Base-by-base conservation (phyloP, 1,284 basidiomycete species). In the Somion occarium region DNA sequence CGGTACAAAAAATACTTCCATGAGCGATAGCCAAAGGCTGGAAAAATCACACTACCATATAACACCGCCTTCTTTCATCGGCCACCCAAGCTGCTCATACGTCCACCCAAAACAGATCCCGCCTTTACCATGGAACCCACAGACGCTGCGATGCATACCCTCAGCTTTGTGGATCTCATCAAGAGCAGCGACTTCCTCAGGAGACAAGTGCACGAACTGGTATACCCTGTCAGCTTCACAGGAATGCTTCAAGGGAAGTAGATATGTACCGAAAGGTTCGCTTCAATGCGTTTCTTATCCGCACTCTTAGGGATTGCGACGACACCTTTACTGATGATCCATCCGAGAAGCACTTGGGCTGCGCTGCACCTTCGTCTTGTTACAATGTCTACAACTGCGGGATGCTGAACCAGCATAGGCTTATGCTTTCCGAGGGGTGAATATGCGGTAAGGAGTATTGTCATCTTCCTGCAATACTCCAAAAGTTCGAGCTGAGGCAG, bases 361-460 rank as follows among this genome's bases (percentile, higher is more conserved):
- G 74, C 66, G 1, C 73, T 69, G 9, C 72, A 70, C 23, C 61
- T 56, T 53, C 75, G 65, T 54, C 70, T 73, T 27, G 72, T 61
- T 13, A 80, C 79, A 23, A 85, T 72, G 19, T 61, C 61, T 37
- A 66, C 56, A 85, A 58, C 13, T 60, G 57, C 9, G 60, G 45
- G 34, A 67, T 62, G 2, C 54, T 48, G 22, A 57, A 53, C 43
- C 62, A 61, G n/a, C n/a, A n/a, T n/a, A n/a, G n/a, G 25, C 38
- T 22, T 20, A 39, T 7, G 53, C 62, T 44, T 53, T 59, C 84
- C 85, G 3, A 88, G 67, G 0, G 87, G 86, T 1, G 79, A 80
- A 66, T 88, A 89, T 1, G 83, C 85, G 25, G 85, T 80, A 38
- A 87, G 60, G 1, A 80, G 53, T 53, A 89, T 88, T n/a, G 77